Base-by-base conservation (phyloP, 129 eudicot genomes). In the Artemisia argyi region DNA sequence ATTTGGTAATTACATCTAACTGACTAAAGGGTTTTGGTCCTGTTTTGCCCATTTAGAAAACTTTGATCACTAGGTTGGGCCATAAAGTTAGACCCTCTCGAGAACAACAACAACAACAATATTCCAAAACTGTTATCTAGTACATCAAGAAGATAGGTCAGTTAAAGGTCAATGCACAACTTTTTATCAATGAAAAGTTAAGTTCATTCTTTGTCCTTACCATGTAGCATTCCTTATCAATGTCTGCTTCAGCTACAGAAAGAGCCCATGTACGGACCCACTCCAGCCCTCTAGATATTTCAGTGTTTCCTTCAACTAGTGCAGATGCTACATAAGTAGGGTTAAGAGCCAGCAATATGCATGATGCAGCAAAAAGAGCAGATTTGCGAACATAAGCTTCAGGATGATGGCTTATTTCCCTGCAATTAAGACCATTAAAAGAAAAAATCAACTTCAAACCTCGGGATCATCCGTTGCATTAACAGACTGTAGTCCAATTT, bases 251-350 rank as follows among this genome's bases (percentile, higher is more conserved):
- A 76, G 89, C 84, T 32, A 85, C 82, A 46, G 86, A 73, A 50
- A 89, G 92, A 17, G 98, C 98, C 96, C 95, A 90, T 2, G 85
- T 84, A 30, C 97, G 98, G 10, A 90, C 78, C 98, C 98, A 90
- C 61, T 93, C 98, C 12, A 93, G 91, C 44, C 96, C 97, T 85
- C 85, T 86, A 3, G 92, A 84, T 49, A 93, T 48, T 66, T 90
- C 97, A 66, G 72, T 62, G 71, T 79, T 87, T 67, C 91, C 92
- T 79, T 89, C 92, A 44, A 70, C 64, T 75, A 93, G 73, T 7
- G 96, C 87, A 73, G 96, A 82, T 68, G 97, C 98, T 22, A 93
- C 94, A 80, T 73, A 90, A 44, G 97, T 77, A 24, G 98, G 98
- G 78, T 93, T 96, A 77, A 93, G 87, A 79, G 97, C 92, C 75